phyloP scores from a whole-genome alignment of 176 grass and related monocot genomes.

The Pharus latifolius region DNA sequence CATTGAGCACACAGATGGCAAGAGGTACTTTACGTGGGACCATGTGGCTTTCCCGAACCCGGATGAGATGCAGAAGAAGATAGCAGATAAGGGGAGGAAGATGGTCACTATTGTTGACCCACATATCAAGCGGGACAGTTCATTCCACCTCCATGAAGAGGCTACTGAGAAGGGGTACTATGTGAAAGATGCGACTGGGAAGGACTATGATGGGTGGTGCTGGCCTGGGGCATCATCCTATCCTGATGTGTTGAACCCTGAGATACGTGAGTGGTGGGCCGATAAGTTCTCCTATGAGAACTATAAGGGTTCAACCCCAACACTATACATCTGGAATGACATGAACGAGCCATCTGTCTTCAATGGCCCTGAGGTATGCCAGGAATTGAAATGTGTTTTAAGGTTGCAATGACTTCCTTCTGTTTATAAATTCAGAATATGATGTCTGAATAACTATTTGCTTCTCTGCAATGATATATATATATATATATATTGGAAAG shows the following conservation, averaged over 20 bases:
- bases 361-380: constrained; percentile 89
- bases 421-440: neutral
- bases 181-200: constrained; percentile 72
- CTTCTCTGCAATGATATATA: too few relatives aligned
- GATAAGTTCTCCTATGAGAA: constrained; percentile 71
- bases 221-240: constrained; percentile 93
- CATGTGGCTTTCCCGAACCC: constrained; percentile 56
- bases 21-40: constrained; percentile 96
- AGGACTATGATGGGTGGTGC: constrained; percentile 89
- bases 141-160: constrained; percentile 65
- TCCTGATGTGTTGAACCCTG: constrained; percentile 81
- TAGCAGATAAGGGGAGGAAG: constrained; percentile 71
- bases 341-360: constrained; percentile 99
- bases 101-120: constrained; percentile 97
- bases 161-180: constrained; percentile 83
- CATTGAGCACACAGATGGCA: constrained; percentile 92
- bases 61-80: constrained; percentile 66
- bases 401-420: neutral
- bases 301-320: constrained; percentile 84
- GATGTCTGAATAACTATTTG: too few relatives aligned
- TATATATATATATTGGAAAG: too few relatives aligned
- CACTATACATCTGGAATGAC: constrained; percentile 89
- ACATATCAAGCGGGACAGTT: constrained; percentile 79
- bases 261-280: constrained; percentile 90
- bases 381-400: neutral